Conservation (phyloP, 306 rosid genomes). For the Gastrolobium villosum region DNA sequence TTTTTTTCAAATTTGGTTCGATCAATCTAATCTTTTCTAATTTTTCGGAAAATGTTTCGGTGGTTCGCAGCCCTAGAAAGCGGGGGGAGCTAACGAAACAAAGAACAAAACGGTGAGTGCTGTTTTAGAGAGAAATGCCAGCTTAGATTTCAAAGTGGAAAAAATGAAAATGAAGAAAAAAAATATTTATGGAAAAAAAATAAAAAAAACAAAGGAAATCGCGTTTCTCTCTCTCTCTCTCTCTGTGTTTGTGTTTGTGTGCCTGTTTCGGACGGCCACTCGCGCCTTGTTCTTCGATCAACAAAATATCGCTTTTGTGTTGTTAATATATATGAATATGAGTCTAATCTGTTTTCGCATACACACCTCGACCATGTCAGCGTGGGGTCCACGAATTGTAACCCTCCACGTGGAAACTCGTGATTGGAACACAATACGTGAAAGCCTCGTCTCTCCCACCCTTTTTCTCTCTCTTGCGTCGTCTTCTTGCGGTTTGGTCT, state of each 20-base stretch:
- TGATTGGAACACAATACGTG: slow-evolving; percentile 67
- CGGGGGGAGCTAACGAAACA: slow-evolving; percentile 55
- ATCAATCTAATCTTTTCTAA: slow-evolving; percentile 45
- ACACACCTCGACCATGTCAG: slow-evolving; percentile 62
- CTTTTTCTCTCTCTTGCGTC: not conserved
- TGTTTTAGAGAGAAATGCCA: slow-evolving; percentile 40
- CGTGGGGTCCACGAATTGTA: slow-evolving; percentile 70
- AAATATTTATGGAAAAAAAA: no score
- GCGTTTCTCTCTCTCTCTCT: slow-evolving; percentile 13
- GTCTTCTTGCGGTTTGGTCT: slow-evolving; percentile 37
- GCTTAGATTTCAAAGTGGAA: slow-evolving; percentile 13
- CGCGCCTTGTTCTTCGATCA: slow-evolving; percentile 30
- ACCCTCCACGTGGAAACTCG: slow-evolving; percentile 68
- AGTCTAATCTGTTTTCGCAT: slow-evolving; percentile 28
- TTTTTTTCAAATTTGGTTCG: slow-evolving; percentile 29
- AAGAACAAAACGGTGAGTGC: slow-evolving; percentile 50
- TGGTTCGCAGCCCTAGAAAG: slow-evolving; percentile 59
- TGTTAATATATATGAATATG: slow-evolving; percentile 11
- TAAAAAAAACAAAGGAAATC: not conserved
- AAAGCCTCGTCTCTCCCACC: slow-evolving; percentile 60
- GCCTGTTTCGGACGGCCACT: slow-evolving; percentile 47
- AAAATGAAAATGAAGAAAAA: not conserved
- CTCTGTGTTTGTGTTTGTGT: not conserved
- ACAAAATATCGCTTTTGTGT: slow-evolving; percentile 21
- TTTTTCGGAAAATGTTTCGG: slow-evolving; percentile 56